Percentiles rank a stretch among this genome's conserved stretches.
Evolutionary conservation across 192 early-diverging fungal genomes (phyloP).

Genomic region (Coemansia sp.): DNA sequence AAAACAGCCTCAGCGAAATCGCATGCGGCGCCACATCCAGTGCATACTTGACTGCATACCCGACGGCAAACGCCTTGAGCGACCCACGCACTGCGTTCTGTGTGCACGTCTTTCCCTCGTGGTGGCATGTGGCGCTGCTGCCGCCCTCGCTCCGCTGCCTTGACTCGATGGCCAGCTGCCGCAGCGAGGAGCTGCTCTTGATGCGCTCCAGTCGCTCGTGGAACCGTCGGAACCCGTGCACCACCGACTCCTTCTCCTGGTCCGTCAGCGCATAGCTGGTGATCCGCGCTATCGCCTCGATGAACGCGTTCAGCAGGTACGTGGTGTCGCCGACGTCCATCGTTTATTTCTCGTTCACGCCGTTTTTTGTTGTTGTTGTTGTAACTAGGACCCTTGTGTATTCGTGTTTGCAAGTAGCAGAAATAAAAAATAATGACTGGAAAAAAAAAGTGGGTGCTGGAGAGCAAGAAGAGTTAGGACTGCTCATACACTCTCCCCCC

Average conservation of each 20-base stretch:
- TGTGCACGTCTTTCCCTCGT: conserved; percentile 62
- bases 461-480: neutral
- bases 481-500: too few species aligned
- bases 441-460: neutral
- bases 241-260: conserved; percentile 63
- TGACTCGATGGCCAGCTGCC: conserved; percentile 39
- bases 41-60: conserved; percentile 61
- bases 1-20: conserved; percentile 57
- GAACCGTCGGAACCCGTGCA: conserved; percentile 59
- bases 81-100: conserved; percentile 68
- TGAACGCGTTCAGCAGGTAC: conserved; percentile 56
- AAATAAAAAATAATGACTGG: neutral
- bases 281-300: conserved; percentile 62
- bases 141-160: conserved; percentile 13
- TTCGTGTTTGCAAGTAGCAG: too few species aligned
- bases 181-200: conserved; percentile 53
- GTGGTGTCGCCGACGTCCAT: conserved; percentile 23
- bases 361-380: neutral
- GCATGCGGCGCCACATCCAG: conserved; percentile 57
- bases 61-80: conserved; percentile 62
- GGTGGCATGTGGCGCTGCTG: conserved; percentile 49
- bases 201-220: conserved; percentile 65
- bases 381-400: neutral
- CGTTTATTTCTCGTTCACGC: neutral
- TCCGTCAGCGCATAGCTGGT: conserved; percentile 64